A percentile compares a stretch with the other conserved stretches of the same genome.
Evolutionary conservation across 2,329 filamentous ascomycete genomes (phyloP).

Genomic region (Xylaria sp.): DNA sequence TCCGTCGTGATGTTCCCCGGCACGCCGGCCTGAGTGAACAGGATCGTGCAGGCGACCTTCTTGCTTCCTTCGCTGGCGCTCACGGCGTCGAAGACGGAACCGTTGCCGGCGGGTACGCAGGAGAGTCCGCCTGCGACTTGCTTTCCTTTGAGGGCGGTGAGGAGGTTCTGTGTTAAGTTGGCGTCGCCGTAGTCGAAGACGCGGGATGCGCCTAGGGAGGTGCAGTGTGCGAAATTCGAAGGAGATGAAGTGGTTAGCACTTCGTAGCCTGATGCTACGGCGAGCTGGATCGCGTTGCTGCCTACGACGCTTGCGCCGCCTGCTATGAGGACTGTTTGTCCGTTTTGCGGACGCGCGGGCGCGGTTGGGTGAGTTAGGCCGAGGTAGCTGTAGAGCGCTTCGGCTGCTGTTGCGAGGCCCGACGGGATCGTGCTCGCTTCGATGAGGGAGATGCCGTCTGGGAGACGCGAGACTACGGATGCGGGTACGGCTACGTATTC

Average conservation of each 20-base stretch:
- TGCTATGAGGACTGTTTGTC: constrained; percentile 56
- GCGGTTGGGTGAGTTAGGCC: constrained; percentile 30
- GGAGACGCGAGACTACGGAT: constrained; percentile 34
- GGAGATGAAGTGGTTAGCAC: constrained; percentile 56
- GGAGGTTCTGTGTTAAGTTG: constrained; percentile 47
- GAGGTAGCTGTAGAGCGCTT: constrained; percentile 43
- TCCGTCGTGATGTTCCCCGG: constrained; percentile 36
- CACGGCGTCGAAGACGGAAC: constrained; percentile 40
- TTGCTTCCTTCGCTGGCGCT: constrained; percentile 34
- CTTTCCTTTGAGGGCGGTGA: constrained; percentile 40
- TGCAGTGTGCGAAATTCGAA: constrained; percentile 55
- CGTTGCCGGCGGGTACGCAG: constrained; percentile 34
- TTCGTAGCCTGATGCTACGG: constrained; percentile 56
- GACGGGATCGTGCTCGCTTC: constrained; percentile 46
- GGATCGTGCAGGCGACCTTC: constrained; percentile 40
- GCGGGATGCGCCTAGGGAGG: constrained; percentile 54
- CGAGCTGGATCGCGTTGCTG: constrained; percentile 59
- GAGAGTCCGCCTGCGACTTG: constrained; percentile 41
- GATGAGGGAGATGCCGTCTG: constrained; percentile 35
- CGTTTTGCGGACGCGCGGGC: constrained; percentile 2
- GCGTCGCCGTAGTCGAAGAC: constrained; percentile 57
- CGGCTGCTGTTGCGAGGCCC: constrained; percentile 45
- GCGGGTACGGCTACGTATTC: constrained; percentile 39
- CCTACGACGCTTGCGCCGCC: constrained; percentile 61
- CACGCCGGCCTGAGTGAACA: constrained; percentile 7